Evolutionary conservation across 495 filamentous ascomycete species (phyloP).

Genomic region (Annulohypoxylon nitens): DNA sequence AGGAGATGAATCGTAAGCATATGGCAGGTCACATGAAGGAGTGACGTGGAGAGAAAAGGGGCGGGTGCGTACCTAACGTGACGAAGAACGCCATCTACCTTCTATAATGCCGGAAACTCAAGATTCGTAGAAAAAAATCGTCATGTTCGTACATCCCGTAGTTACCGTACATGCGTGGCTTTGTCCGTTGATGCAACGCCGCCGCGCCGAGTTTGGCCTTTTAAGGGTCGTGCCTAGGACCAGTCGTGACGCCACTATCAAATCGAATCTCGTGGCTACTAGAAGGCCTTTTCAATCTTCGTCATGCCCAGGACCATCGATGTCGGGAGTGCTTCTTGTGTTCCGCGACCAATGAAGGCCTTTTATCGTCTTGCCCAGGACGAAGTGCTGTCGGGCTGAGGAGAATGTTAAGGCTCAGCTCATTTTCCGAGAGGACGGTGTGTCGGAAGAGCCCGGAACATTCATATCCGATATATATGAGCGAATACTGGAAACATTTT

Average conservation of each 20-base stretch:
- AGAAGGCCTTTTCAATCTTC: conserved; percentile 37
- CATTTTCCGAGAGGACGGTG: neutral
- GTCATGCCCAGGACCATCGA: conserved; percentile 39
- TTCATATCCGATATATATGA: neutral
- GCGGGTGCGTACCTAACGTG: conserved; percentile 28
- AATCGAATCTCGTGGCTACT: conserved; percentile 23
- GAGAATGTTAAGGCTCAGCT: neutral
- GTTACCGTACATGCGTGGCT: conserved; percentile 34
- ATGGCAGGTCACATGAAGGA: neutral
- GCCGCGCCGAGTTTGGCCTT: conserved; percentile 17
- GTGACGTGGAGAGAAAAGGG: neutral
- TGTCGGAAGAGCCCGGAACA: neutral
- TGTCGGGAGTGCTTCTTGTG: conserved; percentile 16
- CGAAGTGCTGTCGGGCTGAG: conserved; percentile 21
- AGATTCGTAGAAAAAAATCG: conserved; percentile 39
- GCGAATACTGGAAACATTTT: neutral
- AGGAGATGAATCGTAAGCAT: conserved; percentile 8
- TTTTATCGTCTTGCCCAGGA: conserved; percentile 49
- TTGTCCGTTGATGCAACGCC: conserved; percentile 17
- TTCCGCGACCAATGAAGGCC: conserved; percentile 37
- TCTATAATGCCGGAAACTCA: conserved; percentile 34
- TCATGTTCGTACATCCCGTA: conserved; percentile 41
- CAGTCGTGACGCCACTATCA: conserved; percentile 24
- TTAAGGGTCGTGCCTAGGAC: conserved; percentile 34
- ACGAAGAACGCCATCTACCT: conserved; percentile 37